Conservation (phyloP, 352 stramenopile genomes). For the Phytophthora boehmeriae region DNA sequence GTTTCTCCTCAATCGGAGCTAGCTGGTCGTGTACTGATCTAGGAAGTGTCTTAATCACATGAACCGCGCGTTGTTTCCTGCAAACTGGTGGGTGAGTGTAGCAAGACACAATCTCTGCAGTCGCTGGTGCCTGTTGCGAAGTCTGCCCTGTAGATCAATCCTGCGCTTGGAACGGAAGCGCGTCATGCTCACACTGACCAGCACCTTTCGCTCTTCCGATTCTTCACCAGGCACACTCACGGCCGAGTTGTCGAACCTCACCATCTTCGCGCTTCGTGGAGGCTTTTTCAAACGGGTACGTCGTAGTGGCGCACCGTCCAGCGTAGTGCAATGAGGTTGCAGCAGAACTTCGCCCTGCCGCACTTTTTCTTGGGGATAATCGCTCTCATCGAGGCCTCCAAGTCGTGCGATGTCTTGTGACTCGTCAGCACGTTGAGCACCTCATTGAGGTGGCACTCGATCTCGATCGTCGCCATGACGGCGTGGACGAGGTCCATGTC, state of each 20-base stretch:
- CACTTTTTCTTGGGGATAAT: conserved; percentile 45
- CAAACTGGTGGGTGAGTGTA: conserved; percentile 46
- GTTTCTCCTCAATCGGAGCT: conserved; percentile 47
- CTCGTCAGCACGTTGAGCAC: conserved; percentile 63
- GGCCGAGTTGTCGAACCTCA: conserved; percentile 25
- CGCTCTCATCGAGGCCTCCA: conserved; percentile 51
- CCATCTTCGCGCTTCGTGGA: conserved; percentile 14
- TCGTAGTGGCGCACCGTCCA: conserved; percentile 26
- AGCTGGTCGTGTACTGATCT: conserved; percentile 55
- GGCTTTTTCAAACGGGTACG: conserved; percentile 16
- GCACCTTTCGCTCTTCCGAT: conserved; percentile 34
- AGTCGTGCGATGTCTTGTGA: conserved; percentile 48
- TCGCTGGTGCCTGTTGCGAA: conserved; percentile 31
- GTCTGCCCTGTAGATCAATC: conserved; percentile 36
- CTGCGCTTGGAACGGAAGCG: conserved; percentile 40
- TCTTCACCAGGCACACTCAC: conserved; percentile 19
- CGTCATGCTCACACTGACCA: conserved; percentile 48
- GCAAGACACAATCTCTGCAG: conserved; percentile 48
- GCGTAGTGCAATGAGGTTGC: conserved; percentile 30
- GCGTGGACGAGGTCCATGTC: conserved; percentile 65
- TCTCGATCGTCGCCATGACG: conserved; percentile 50
- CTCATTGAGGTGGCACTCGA: conserved; percentile 68
- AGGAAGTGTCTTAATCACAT: conserved; percentile 70
- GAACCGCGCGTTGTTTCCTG: conserved; percentile 45
- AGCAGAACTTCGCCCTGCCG: conserved; percentile 40